Percentiles rank a stretch among this genome's conserved stretches.
phyloP scores from a whole-genome alignment of 495 filamentous ascomycete species.

The Penicillium mononematosum region DNA sequence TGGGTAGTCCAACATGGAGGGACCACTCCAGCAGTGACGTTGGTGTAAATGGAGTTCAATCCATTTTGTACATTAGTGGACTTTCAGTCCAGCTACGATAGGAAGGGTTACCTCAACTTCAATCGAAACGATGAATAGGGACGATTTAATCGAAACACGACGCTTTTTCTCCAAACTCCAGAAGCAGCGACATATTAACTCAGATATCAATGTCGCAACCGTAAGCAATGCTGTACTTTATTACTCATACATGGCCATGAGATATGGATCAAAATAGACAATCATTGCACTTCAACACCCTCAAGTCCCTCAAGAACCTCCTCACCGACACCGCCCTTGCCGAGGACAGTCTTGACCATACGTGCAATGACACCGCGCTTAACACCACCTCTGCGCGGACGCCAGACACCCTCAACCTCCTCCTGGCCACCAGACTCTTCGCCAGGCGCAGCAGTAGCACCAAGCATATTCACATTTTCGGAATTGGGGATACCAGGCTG shows the following conservation, averaged over 20 bases:
- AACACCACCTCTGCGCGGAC: constrained; percentile 69
- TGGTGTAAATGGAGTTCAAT: background rate
- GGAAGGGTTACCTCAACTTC: background rate
- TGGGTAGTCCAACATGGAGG: background rate
- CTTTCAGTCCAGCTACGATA: constrained; percentile 1
- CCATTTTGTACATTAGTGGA: constrained; percentile 10
- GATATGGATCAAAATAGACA: background rate
- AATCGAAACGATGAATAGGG: background rate
- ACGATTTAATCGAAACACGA: background rate
- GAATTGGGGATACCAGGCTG: constrained; percentile 67
- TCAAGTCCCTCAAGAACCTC: constrained; percentile 81
- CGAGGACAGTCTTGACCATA: constrained; percentile 65
- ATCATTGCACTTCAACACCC: constrained; percentile 46
- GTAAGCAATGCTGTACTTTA: background rate
- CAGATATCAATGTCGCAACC: constrained; percentile 4
- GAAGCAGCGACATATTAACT: background rate
- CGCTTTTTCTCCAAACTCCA: constrained; percentile 9
- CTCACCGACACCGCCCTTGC: constrained; percentile 73
- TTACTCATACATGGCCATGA: constrained; percentile 1
- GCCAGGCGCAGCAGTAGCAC: constrained; percentile 33
- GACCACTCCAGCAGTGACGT: background rate
- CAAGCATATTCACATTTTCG: constrained; percentile 62
- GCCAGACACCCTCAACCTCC: constrained; percentile 72
- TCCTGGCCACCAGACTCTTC: constrained; percentile 44
- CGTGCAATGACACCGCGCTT: constrained; percentile 64